Base-by-base conservation (phyloP, 331 rosid genomes). In the Erythrophleum ivorense region DNA sequence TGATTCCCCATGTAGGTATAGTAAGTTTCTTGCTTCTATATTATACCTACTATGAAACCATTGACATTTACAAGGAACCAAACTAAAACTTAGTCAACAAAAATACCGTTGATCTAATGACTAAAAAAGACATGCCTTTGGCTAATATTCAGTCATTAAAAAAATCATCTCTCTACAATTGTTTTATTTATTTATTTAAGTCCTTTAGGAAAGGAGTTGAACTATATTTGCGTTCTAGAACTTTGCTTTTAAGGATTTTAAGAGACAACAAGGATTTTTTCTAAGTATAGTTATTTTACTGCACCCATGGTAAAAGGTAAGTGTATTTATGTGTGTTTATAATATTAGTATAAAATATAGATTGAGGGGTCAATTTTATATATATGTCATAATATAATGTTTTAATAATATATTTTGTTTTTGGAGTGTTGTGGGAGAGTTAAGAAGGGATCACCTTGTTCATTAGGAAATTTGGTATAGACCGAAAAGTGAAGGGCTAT, bases 1-100 rank as follows among this genome's bases (percentile, higher is more conserved):
- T 78, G 89, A 83, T 75, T 85, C 86, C 40, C 94, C 90, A 12
- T 95, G 98, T 97, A 93, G 98, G 98, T 95, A 91, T 73, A 80
- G 55, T 50, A 78, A 24, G 34, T 18, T 84, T 78, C 55, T 76
- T 14, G 75, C 78, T 49, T 82, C 59, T 45, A 52, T 74, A 57
- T 41, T 64, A 67, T 66, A 48, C 34, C 69, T 38, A 29, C 50
- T 59, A 68, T 66, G 48, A 41, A 65, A n/a, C 55, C 9, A 41
- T 58, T 74, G 66, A 57, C 50, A 69, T 71, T 50, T 24, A 24
- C 29, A 24, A 24, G 29, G 29, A 71, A 71, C 67, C 72, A 40
- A 60, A 48, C 69, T 40, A 74, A 59, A 48, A 50, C 36, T 50
- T 74, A n/a, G 67, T 63, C 79, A 38, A 43, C 46, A 54, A 65